Evolutionary conservation across 306 rosid genomes (phyloP), one percentile per base, ranked within the genome.

Genomic region (Castanopsis chinensis): DNA sequence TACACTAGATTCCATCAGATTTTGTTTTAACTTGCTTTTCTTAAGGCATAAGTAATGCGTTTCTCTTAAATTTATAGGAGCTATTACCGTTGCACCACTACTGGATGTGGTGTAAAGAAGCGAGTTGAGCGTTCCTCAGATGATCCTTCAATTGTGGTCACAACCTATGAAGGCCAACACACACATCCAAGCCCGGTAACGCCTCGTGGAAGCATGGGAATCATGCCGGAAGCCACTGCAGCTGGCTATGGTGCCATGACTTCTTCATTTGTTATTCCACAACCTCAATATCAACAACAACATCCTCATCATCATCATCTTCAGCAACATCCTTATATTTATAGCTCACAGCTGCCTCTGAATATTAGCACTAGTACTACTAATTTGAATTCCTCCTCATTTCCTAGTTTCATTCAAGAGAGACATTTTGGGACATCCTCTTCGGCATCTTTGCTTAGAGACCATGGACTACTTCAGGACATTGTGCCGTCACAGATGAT

Each of bases 151-250:
- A 76, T 77, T 4, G 96, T 93, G 8, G 91, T 95, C 8, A 95
- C 99, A 0, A 93, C 94, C n/a, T 95, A 95, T 73, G 99, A 95
- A 82, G 99, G 99, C 13, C 90, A 89, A 28, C 99, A 95, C 93
- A 90, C 61, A 1, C 98, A 95, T 63, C 88, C 88, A 2, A 78
- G 88, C 2, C 98, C 99, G 5, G 79, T 80, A 45, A 71, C 86
- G 3, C 85, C 89, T 1, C 95, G 90, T 17, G 89, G 89, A 4
- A 75, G 85, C 76, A 60, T 87, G 14, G 88, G 89, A 33, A 76
- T 86, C 25, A 5, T 83, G 75, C 79, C 84, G 3, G 82, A 83
- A 11, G 25, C 79, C 35, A 28, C 70, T 18, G 77, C 79, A 28
- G 35, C 70, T 18, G 77, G 64, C 80, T 75, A 60, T 78, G 57